Evolutionary conservation across 2,329 filamentous ascomycete genomes (phyloP), one percentile per base, ranked within the genome.

Genomic region (Leptographium lundbergii): DNA sequence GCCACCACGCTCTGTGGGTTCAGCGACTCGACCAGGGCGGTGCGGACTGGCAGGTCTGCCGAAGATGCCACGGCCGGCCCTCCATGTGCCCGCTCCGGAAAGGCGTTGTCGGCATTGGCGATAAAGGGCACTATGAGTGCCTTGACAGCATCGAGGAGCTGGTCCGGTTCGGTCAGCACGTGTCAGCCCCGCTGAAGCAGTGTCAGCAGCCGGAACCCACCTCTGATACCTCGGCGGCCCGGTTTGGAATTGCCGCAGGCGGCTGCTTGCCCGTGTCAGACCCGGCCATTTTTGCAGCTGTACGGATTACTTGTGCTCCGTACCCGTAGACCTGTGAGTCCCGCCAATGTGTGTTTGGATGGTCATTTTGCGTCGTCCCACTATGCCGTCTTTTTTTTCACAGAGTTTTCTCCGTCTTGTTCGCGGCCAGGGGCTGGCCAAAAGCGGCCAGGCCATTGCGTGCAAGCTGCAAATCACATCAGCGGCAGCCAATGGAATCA

Each of bases 121-220:
- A 92, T 83, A 70, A 87, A 91, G 0, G 85, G 84, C 24, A 90
- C 73, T 60, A 91, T 80, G 58, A 90, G 76, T 10, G 77, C 73
- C 70, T 86, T 81, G 55, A 91, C 81, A 4, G 86, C 81, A 59
- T 80, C 75, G 55, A 91, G 78, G 54, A 91, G 79, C 87, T 91
- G 53, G 6, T 5, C 19, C 14, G 32, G 32, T 34, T 34, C 32
- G 10, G 45, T 34, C 17, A 54, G 56, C 19, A 50, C 10, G 7
- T 13, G 22, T 24, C 39, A 10, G 47, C 36, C 9, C 22, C n/a
- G 9, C 13, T 4, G 22, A 36, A 34, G 6, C 45, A 5, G n/a
- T 6, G 29, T 14, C n/a, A n/a, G 32, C 19, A 32, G 10, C 19
- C n/a, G 27, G 10, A 50, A 10, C 27, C 14, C 59, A 70, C 69